Conservation (phyloP, 768 basidiomycete genomes). For the Russula sp. region DNA sequence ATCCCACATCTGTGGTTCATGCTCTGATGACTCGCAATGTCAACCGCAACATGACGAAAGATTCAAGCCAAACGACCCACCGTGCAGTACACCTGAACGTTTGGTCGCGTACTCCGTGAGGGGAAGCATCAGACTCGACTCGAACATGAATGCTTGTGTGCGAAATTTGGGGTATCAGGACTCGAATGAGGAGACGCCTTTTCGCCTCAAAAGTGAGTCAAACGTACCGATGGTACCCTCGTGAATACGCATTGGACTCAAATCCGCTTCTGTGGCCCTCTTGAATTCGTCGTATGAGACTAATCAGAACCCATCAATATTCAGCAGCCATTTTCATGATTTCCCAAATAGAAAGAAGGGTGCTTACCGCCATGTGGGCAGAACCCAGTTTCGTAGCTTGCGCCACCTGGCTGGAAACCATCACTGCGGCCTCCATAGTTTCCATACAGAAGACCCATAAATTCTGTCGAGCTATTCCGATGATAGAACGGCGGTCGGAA, state of each 20-base stretch:
- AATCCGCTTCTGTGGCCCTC: slow-evolving; percentile 52
- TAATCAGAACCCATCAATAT: slow-evolving; percentile 29
- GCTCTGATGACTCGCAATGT: slow-evolving; percentile 39
- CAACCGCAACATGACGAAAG: not conserved
- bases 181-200: not conserved
- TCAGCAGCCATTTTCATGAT: not conserved
- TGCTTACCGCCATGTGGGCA: slow-evolving; percentile 58
- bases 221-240: slow-evolving; percentile 54
- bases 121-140: slow-evolving; percentile 59
- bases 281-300: slow-evolving; percentile 62
- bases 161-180: not conserved
- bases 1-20: slow-evolving; percentile 69
- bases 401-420: slow-evolving; percentile 58
- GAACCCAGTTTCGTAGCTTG: slow-evolving; percentile 62
- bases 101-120: slow-evolving; percentile 65
- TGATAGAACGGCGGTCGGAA: slow-evolving; percentile 71
- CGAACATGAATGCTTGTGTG: slow-evolving; percentile 57
- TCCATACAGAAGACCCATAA: slow-evolving; percentile 65
- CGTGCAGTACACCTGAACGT: slow-evolving; percentile 55
- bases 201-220: not conserved
- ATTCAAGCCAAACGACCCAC: slow-evolving; percentile 36
- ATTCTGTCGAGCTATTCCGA: slow-evolving; percentile 59
- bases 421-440: slow-evolving; percentile 61
- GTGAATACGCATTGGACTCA: slow-evolving; percentile 49
- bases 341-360: not conserved